Evolutionary conservation across 345 rosid species (phyloP).

Genomic region (Eutrema yunnanense): DNA sequence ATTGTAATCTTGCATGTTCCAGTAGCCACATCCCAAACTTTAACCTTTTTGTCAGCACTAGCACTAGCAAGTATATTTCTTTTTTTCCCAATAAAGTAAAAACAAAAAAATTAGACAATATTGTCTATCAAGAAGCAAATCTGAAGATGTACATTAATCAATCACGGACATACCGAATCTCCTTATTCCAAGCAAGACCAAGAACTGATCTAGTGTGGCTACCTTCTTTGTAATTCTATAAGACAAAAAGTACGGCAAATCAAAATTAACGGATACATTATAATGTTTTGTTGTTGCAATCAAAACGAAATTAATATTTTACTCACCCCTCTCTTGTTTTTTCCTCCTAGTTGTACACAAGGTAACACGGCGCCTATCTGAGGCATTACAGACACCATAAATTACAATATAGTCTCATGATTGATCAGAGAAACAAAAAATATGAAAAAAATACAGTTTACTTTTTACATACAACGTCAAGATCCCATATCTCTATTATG

Average conservation of each 20-base stretch:
- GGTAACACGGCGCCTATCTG: conserved; percentile 68
- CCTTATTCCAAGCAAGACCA: conserved; percentile 88
- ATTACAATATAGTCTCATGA: background rate
- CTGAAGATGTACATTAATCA: background rate
- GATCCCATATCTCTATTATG: conserved; percentile 79
- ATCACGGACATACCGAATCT: conserved; percentile 44
- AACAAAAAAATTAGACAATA: background rate
- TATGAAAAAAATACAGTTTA: background rate
- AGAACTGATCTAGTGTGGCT: conserved; percentile 70
- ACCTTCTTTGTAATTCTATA: conserved; percentile 52
- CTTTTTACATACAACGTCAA: conserved; percentile 52
- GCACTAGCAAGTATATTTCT: conserved; percentile 84
- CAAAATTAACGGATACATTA: background rate
- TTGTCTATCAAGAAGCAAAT: background rate
- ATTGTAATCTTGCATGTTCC: conserved; percentile 56
- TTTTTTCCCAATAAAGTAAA: background rate
- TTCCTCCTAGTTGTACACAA: conserved; percentile 52
- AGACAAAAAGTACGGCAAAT: conserved; percentile 27
- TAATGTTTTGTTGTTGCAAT: background rate
- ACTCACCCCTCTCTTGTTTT: conserved; percentile 13
- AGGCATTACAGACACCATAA: background rate
- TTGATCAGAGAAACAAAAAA: background rate
- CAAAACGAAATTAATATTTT: background rate
- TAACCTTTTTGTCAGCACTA: conserved; percentile 61
- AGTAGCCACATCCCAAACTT: conserved; percentile 70